Percentiles rank a stretch among this genome's conserved stretches.
phyloP scores from a whole-genome alignment of 768 basidiomycete species.

The Boletus reticuloceps region DNA sequence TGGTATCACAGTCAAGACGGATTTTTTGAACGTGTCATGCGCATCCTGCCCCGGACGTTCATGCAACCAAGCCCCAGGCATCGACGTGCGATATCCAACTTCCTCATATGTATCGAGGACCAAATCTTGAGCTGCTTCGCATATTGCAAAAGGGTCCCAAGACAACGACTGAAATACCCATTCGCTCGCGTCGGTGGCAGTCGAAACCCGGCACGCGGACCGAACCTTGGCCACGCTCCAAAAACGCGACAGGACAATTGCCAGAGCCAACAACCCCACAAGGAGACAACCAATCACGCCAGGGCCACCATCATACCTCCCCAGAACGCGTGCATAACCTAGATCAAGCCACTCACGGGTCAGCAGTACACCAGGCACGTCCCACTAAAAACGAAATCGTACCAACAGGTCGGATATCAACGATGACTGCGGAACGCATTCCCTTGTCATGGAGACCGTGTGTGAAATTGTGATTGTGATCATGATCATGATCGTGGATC shows the following conservation, averaged over 20 bases:
- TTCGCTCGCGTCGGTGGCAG: not conserved
- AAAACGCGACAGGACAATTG: not conserved
- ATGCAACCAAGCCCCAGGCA: conserved; percentile 6
- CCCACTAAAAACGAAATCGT: not conserved
- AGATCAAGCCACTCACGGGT: not conserved
- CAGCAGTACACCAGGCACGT: not conserved
- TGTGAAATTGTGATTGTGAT: not conserved
- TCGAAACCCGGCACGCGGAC: not conserved
- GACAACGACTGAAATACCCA: not conserved
- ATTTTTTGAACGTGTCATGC: not conserved
- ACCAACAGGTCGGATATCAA: conserved; percentile 3
- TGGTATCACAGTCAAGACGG: not conserved
- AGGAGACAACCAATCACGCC: not conserved
- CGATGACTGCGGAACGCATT: not conserved
- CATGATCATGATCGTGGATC: not conserved
- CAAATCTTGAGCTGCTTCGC: not conserved
- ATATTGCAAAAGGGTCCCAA: not conserved
- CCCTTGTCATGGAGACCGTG: not conserved
- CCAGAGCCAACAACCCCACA: conserved; percentile 4
- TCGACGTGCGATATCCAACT: not conserved
- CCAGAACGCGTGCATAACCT: not conserved
- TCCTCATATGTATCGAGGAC: not conserved
- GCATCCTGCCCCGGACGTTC: not conserved
- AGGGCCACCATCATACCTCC: not conserved
- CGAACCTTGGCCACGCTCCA: not conserved